phyloP scores from a whole-genome alignment of 2,329 filamentous ascomycete genomes.

The Aspergillus fijiensis region DNA sequence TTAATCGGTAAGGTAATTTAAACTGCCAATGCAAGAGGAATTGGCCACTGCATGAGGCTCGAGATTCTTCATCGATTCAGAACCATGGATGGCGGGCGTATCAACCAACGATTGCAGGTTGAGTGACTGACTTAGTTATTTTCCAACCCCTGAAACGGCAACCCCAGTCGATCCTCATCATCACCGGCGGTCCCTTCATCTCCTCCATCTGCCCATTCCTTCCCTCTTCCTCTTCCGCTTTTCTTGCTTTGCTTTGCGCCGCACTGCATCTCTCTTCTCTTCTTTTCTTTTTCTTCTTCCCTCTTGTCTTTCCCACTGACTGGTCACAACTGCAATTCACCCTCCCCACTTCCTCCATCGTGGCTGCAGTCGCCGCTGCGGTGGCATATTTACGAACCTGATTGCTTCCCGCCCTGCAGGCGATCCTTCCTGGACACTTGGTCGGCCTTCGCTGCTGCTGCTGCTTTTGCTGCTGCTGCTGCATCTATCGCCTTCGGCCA shows the following conservation, averaged over 20 bases:
- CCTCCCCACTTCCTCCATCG: conserved; percentile 9
- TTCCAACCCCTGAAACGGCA: conserved; percentile 25
- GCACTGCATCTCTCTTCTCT: neutral
- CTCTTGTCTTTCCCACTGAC: neutral
- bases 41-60: neutral
- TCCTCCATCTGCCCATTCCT: neutral
- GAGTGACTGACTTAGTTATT: conserved; percentile 16
- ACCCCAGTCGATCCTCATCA: conserved; percentile 26
- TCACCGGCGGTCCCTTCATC: conserved; percentile 10
- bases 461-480: no score
- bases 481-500: conserved; percentile 5
- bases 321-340: conserved; percentile 2
- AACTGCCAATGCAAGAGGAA: neutral
- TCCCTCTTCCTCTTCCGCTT: conserved; percentile 6
- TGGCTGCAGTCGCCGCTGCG: conserved; percentile 9
- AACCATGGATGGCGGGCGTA: conserved; percentile 14
- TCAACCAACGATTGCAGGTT: conserved; percentile 8
- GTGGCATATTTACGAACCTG: conserved; percentile 6
- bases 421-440: conserved; percentile 21
- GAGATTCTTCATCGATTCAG: conserved; percentile 1
- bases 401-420: conserved; percentile 19
- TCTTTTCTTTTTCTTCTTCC: neutral
- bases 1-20: neutral
- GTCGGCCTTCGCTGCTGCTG: conserved; percentile 12
- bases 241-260: conserved; percentile 1